These are phyloP conservation scores for Rhizopus delemar DNA, from an alignment of 371 early-diverging fungal genomes.

Conservation along the genomic window DNA sequence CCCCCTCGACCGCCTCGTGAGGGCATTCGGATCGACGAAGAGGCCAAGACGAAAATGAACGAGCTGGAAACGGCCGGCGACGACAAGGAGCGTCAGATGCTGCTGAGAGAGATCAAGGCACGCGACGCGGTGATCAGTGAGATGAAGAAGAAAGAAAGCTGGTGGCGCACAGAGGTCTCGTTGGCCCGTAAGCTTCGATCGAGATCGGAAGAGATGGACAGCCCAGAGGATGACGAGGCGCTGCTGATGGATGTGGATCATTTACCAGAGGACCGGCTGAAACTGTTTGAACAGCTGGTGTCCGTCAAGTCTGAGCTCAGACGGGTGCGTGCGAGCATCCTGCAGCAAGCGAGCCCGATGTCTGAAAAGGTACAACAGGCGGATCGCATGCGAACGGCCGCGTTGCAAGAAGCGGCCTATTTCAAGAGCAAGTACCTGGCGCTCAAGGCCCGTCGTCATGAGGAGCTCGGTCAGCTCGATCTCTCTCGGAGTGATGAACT, in stretches of 20 bases:
- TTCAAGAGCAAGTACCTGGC: constrained; percentile 54
- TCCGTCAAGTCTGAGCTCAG: constrained; percentile 47
- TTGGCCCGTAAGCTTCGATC: constrained; percentile 41
- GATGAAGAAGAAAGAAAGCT: constrained; percentile 55
- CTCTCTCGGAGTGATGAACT: constrained; percentile 48
- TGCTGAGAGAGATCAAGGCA: constrained; percentile 43
- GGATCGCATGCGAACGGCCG: constrained; percentile 59
- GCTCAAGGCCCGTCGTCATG: constrained; percentile 34
- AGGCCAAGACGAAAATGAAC: background rate
- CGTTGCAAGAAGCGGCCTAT: constrained; percentile 63
- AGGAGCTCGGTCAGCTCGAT: constrained; percentile 43
- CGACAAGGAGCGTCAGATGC: constrained; percentile 22
- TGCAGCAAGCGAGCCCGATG: constrained; percentile 56
- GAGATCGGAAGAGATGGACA: constrained; percentile 31
- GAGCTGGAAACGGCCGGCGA: constrained; percentile 1
- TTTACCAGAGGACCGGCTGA: constrained; percentile 35
- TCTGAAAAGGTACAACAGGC: constrained; percentile 53
- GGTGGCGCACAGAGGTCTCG: constrained; percentile 58
- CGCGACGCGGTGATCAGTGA: constrained; percentile 44
- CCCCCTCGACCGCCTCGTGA: constrained; percentile 9
- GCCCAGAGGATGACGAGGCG: constrained; percentile 34
- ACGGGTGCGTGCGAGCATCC: constrained; percentile 47
- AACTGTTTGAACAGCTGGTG: constrained; percentile 49
- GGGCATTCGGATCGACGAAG: background rate
- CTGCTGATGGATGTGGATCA: constrained; percentile 41